Conservation (phyloP, 2,329 filamentous ascomycete species). For the Arthroderma sp. region DNA sequence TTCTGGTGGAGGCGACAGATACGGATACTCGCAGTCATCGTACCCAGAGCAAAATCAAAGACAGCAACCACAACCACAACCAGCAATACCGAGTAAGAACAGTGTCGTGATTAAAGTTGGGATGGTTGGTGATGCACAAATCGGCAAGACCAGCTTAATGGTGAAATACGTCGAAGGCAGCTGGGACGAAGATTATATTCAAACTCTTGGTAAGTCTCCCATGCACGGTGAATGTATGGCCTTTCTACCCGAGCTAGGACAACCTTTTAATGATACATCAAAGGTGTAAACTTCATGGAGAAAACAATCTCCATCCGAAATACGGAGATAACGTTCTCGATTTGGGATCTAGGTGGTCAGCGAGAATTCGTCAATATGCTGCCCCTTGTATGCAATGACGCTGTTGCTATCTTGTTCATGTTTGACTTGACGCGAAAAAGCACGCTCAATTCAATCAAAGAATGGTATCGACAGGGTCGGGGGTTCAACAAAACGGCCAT, state of each 20-base stretch:
- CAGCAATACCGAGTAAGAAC: constrained; percentile 29
- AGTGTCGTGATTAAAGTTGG: constrained; percentile 97
- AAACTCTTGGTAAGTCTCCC: constrained; percentile 60
- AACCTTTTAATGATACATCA: no score
- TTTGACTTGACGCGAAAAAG: constrained; percentile 97
- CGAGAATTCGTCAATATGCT: constrained; percentile 99
- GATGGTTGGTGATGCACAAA: constrained; percentile 98
- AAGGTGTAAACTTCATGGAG: constrained; percentile 98
- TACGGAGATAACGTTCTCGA: constrained; percentile 98
- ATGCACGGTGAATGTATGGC: neutral
- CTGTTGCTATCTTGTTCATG: constrained; percentile 98
- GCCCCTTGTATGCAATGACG: constrained; percentile 97
- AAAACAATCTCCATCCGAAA: constrained; percentile 99
- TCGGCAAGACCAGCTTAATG: constrained; percentile 98
- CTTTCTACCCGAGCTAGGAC: neutral
- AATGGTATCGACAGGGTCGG: constrained; percentile 95
- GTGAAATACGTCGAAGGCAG: constrained; percentile 99
- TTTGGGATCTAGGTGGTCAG: constrained; percentile 96
- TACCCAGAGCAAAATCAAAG: constrained; percentile 34
- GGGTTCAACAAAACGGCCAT: constrained; percentile 99
- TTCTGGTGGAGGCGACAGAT: constrained; percentile 31
- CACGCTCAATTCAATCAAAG: constrained; percentile 97
- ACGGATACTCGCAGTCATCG: constrained; percentile 35
- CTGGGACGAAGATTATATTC: constrained; percentile 99
- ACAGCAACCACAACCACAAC: constrained; percentile 27